These are phyloP conservation scores for Arabis hirsuta DNA, from an alignment of 345 rosid genomes.

Conservation along the genomic window DNA sequence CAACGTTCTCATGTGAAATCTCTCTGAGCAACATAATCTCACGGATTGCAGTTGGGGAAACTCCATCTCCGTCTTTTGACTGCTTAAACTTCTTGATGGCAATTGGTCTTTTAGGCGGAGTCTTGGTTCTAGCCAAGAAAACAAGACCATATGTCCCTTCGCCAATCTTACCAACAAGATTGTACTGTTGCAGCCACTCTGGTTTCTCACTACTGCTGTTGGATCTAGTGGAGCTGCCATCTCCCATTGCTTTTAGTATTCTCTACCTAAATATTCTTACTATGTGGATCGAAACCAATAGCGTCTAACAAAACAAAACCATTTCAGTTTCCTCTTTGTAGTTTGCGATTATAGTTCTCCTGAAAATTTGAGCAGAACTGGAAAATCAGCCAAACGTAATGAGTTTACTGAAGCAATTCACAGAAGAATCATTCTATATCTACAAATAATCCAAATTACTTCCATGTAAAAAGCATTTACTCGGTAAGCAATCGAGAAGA, in stretches of 20 bases:
- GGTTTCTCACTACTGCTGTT: constrained; percentile 66
- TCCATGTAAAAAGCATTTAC: neutral
- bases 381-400: neutral
- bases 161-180: constrained; percentile 96
- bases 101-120: constrained; percentile 74
- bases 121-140: constrained; percentile 84
- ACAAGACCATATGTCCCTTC: constrained; percentile 99
- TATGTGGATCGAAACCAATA: neutral
- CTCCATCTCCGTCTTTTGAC: constrained; percentile 99
- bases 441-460: constrained; percentile 10
- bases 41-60: constrained; percentile 99
- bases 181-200: constrained; percentile 98
- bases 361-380: constrained; percentile 24
- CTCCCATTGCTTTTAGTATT: constrained; percentile 55
- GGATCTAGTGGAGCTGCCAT: constrained; percentile 48
- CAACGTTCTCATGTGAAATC: constrained; percentile 93
- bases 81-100: constrained; percentile 99
- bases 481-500: neutral
- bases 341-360: neutral
- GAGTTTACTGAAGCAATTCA: neutral
- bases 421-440: constrained; percentile 1
- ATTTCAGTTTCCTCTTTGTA: neutral
- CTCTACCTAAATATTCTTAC: constrained; percentile 6
- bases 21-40: constrained; percentile 98
- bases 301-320: constrained; percentile 30